Percentiles rank a stretch among this genome's conserved stretches.
Conservation (phyloP, 1,284 basidiomycete genomes). For the Stygiomarasmius scandens region DNA sequence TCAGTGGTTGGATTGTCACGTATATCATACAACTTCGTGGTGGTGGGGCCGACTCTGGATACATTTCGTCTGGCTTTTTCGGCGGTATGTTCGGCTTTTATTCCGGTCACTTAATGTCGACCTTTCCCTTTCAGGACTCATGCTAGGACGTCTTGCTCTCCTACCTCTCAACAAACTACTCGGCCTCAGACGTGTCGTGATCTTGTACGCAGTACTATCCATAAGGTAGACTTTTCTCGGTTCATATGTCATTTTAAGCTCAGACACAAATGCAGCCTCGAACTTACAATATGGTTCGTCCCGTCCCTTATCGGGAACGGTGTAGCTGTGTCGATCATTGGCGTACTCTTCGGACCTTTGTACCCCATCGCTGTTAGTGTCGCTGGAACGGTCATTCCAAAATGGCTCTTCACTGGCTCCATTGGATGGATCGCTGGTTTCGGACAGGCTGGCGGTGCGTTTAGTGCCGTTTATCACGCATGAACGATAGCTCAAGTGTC, state of each 20-base stretch:
- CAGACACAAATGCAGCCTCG: slow-evolving; percentile 36
- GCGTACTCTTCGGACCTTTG: slow-evolving; percentile 50
- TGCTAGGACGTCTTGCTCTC: slow-evolving; percentile 44
- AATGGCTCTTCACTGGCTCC: slow-evolving; percentile 49
- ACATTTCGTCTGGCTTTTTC: slow-evolving; percentile 36
- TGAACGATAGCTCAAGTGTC: slow-evolving; percentile 60
- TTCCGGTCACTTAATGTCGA: no score
- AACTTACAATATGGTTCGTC: slow-evolving; percentile 57
- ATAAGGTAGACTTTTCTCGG: slow-evolving; percentile 35
- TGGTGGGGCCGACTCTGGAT: slow-evolving; percentile 32
- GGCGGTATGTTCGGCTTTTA: slow-evolving; percentile 17
- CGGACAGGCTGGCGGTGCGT: slow-evolving; percentile 58
- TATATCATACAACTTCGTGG: slow-evolving; percentile 33
- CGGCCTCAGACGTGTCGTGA: slow-evolving; percentile 45
- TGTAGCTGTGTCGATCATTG: slow-evolving; percentile 52
- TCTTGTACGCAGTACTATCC: slow-evolving; percentile 41
- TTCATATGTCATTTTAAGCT: not conserved
- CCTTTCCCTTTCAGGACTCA: slow-evolving; percentile 30
- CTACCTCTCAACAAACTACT: slow-evolving; percentile 47
- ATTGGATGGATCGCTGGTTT: slow-evolving; percentile 61
- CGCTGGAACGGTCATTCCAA: slow-evolving; percentile 45
- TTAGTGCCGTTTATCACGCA: slow-evolving; percentile 54
- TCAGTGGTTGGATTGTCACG: slow-evolving; percentile 37
- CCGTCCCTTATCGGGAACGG: slow-evolving; percentile 53
- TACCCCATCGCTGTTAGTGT: slow-evolving; percentile 56